Evolutionary conservation across 2,329 filamentous ascomycete species (phyloP).

Genomic region (Epichloe coenophiala): DNA sequence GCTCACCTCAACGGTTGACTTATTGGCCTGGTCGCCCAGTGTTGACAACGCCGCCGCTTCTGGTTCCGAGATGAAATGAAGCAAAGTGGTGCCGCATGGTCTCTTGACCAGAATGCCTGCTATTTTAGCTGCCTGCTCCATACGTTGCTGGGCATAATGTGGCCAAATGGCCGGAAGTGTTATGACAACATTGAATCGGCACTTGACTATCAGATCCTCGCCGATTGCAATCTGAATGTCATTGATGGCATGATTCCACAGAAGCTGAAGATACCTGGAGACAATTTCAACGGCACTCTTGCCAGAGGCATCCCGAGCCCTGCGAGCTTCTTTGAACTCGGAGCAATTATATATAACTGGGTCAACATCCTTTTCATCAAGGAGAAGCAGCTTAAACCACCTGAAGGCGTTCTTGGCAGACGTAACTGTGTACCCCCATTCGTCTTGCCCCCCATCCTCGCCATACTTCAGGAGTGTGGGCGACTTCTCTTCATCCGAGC

Average conservation of each 20-base stretch:
- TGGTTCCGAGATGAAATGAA: constrained; percentile 28
- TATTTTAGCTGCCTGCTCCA: constrained; percentile 20
- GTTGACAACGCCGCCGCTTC: constrained; percentile 30
- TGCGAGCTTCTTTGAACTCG: constrained; percentile 9
- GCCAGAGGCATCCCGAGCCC: not conserved
- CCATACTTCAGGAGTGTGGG: constrained; percentile 15
- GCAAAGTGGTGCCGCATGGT: constrained; percentile 14
- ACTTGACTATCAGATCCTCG: constrained; percentile 8
- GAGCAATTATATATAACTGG: constrained; percentile 9
- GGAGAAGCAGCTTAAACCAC: constrained; percentile 30
- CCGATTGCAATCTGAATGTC: constrained; percentile 16
- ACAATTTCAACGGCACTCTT: constrained; percentile 18
- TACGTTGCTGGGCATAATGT: constrained; percentile 20
- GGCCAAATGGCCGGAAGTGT: constrained; percentile 35
- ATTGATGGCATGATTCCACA: constrained; percentile 20
- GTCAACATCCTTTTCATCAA: constrained; percentile 19
- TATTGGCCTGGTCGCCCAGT: constrained; percentile 14
- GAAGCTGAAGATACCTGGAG: constrained; percentile 15
- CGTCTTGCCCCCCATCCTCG: accelerated
- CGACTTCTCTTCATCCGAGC: constrained; percentile 18
- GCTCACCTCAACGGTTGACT: constrained; percentile 11
- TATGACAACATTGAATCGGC: constrained; percentile 23
- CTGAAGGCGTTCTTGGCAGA: constrained; percentile 10
- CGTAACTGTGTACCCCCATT: constrained; percentile 22
- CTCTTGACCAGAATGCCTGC: constrained; percentile 23